Conservation (phyloP, 352 stramenopile species). For the Phytophthora uliginosa region DNA sequence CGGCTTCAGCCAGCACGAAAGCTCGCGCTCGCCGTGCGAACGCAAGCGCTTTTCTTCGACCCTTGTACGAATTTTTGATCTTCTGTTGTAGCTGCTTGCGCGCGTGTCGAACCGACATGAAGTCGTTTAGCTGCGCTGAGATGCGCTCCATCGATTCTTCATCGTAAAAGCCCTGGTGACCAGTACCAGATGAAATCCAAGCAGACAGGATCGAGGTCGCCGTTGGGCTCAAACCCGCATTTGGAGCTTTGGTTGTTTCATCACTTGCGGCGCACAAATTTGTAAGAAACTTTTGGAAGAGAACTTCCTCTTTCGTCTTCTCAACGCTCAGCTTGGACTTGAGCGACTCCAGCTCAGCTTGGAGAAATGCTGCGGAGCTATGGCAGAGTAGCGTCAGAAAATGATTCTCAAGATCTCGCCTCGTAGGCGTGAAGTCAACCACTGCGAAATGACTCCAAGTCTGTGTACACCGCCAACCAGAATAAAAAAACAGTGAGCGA, state of each 20-base stretch:
- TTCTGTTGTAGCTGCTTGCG: conserved; percentile 28
- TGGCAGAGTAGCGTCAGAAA: conserved; percentile 44
- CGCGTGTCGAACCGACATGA: conserved; percentile 17
- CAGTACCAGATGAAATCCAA: conserved; percentile 31
- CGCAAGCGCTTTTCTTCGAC: conserved; percentile 10
- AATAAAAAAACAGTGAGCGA: background rate
- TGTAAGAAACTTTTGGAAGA: conserved; percentile 25
- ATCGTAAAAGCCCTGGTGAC: conserved; percentile 27
- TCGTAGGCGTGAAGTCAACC: conserved; percentile 53
- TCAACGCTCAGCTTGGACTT: conserved; percentile 20
- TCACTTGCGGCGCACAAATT: conserved; percentile 35
- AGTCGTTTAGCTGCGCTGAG: conserved; percentile 39
- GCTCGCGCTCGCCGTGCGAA: conserved; percentile 39
- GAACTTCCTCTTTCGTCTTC: conserved; percentile 24
- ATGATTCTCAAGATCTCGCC: conserved; percentile 46
- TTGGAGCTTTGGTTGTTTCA: conserved; percentile 17
- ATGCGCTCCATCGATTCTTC: conserved; percentile 47
- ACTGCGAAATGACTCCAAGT: conserved; percentile 61
- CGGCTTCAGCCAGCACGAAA: conserved; percentile 35
- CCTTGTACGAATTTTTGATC: conserved; percentile 14
- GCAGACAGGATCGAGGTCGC: conserved; percentile 30
- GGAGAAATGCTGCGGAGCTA: conserved; percentile 5
- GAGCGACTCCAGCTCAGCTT: conserved; percentile 29
- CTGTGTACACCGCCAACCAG: conserved; percentile 26
- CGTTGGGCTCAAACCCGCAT: conserved; percentile 6